A percentile compares a stretch with the other conserved stretches of the same genome.
phyloP scores from a whole-genome alignment of 1,284 basidiomycete species.

The Trichosporon ovoides region DNA sequence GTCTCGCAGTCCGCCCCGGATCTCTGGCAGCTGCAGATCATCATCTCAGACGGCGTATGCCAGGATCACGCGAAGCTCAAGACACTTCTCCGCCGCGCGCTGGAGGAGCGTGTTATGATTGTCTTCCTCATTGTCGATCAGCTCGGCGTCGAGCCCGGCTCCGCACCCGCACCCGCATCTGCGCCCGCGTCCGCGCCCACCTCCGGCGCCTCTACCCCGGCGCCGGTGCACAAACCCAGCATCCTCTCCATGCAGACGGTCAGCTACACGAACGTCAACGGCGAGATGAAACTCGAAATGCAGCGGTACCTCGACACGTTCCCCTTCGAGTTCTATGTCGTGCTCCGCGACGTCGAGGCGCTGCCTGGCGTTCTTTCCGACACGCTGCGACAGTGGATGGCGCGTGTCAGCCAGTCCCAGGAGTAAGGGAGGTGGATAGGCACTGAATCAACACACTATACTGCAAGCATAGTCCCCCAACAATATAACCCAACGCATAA shows the following conservation, averaged over 20 bases:
- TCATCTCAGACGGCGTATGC: constrained; percentile 97
- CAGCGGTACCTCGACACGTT: constrained; percentile 90
- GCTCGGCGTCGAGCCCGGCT: constrained; percentile 44
- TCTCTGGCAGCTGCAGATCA: constrained; percentile 96
- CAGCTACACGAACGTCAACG: constrained; percentile 78
- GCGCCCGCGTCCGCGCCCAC: constrained; percentile 17
- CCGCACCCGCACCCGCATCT: constrained; percentile 27
- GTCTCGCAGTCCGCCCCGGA: constrained; percentile 61
- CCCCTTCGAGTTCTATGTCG: constrained; percentile 97
- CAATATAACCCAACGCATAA: constrained; percentile 2
- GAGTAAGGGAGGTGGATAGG: constrained; percentile 29
- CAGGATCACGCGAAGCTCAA: constrained; percentile 87
- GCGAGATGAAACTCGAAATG: constrained; percentile 80
- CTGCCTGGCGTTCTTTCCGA: constrained; percentile 87
- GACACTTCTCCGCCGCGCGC: constrained; percentile 73
- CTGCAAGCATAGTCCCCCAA: neutral
- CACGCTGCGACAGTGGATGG: constrained; percentile 76
- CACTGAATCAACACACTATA: neutral
- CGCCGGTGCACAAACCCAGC: constrained; percentile 25
- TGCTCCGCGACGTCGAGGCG: constrained; percentile 83
- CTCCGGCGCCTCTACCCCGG: constrained; percentile 15
- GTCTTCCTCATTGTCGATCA: constrained; percentile 97
- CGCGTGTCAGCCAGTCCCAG: constrained; percentile 45
- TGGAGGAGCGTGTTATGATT: constrained; percentile 88
- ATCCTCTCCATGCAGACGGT: constrained; percentile 93